Evolutionary conservation across 2,329 filamentous ascomycete species (phyloP), one percentile per base, ranked within the genome.

Genomic region (Neoscytalidium dimidiatum): DNA sequence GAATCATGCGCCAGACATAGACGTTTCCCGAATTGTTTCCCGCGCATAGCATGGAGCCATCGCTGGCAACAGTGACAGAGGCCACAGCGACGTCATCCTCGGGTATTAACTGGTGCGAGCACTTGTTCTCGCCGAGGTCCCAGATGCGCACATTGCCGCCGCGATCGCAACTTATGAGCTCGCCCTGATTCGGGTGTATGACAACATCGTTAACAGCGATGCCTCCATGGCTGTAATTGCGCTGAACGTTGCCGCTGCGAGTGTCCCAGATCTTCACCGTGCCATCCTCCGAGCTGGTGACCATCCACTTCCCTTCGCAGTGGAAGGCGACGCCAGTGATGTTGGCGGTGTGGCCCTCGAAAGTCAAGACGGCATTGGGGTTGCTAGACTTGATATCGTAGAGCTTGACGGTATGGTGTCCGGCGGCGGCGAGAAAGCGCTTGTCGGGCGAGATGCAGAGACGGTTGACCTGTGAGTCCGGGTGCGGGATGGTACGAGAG

Each of bases 381-480:
- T 98, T 98, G n/a, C 92, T 94, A 17, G 93, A 97, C 75, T 97
- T 97, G 83, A 98, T 97, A 75, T 99, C 95, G 82, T 96, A 99
- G 66, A 99, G 91, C 81, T 98, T 98, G 75, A 99, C 92, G 60
- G 91, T 93, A 78, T 94, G 92, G 70, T 89, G 87, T 28, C 89
- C 89, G 0, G 89, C 89, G 26, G 89, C 94, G 35, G 94, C 94
- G 63, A 98, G 90, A 79, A 91, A 97, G 68, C 94, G 91, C 81
- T 99, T 99, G 82, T 99, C 95, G 68, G 95, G 95, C 13, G 95
- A 97, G 74, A 99, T 99, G 79, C 94, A 98, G 56, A 99, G 89
- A 48, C 95, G 92, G 80, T 99, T 99, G 71, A 99, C 95, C 79
- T 99, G 95, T 9, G 94, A 98, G 79, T 99, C 95, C 2, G 95